Percentiles rank a stretch among this genome's conserved stretches.
Conservation (phyloP, 2,329 filamentous ascomycete species). For the Ascochyta lentis region DNA sequence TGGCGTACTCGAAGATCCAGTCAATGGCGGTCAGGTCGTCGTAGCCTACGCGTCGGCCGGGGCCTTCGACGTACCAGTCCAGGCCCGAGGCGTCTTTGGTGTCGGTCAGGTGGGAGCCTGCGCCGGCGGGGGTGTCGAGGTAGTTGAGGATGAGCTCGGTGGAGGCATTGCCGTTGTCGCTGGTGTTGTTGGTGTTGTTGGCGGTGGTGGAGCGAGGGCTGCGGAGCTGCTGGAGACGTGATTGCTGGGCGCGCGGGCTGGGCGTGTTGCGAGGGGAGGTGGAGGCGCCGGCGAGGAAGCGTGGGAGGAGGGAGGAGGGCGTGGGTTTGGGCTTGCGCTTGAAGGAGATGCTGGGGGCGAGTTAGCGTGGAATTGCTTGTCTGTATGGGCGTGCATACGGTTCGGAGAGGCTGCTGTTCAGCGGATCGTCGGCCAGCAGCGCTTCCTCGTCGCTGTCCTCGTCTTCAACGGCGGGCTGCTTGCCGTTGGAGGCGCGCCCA, state of each 20-base stretch:
- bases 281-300: conserved; percentile 50
- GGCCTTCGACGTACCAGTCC: conserved; percentile 92
- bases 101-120: conserved; percentile 49
- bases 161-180: conserved; percentile 30
- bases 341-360: conserved; percentile 64
- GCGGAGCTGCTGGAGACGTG: conserved; percentile 33
- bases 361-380: background rate
- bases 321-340: conserved; percentile 69
- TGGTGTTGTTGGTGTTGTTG: conserved; percentile 23
- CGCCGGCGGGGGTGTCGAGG: conserved; percentile 48
- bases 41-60: conserved; percentile 88
- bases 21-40: conserved; percentile 97
- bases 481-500: conserved; percentile 41
- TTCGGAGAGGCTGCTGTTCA: conserved; percentile 58
- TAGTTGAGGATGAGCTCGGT: conserved; percentile 53
- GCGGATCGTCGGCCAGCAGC: conserved; percentile 63
- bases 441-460: conserved; percentile 57
- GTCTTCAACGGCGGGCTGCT: conserved; percentile 45
- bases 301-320: conserved; percentile 50
- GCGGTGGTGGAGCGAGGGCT: conserved; percentile 12
- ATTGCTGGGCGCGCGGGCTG: conserved; percentile 36
- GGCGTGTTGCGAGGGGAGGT: conserved; percentile 14
- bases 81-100: conserved; percentile 53
- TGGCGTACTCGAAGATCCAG: conserved; percentile 99
- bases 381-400: conserved; percentile 35